Percentiles rank a stretch among this genome's conserved stretches.
Conservation (phyloP, 2,329 filamentous ascomycete genomes). For the Aspergillus tubingensis region DNA sequence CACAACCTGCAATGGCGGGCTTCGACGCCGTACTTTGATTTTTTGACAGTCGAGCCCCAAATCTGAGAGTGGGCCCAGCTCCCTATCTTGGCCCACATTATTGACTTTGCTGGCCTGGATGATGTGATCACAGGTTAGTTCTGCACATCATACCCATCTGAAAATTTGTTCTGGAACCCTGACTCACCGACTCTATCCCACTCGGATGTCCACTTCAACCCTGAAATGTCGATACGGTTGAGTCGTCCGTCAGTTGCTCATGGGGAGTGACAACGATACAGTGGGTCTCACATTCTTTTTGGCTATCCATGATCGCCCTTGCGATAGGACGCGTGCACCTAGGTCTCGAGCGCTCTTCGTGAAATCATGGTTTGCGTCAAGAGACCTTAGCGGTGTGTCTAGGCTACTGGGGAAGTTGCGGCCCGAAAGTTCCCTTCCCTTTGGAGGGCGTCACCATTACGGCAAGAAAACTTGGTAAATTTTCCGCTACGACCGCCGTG, state of each 20-base stretch:
- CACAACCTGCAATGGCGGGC: background rate
- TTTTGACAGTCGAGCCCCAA: conserved; percentile 1
- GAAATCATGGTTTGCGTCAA: conserved; percentile 26
- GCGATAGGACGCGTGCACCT: background rate
- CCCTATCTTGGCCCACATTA: conserved; percentile 20
- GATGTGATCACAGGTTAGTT: conserved; percentile 21
- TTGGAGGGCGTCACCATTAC: conserved; percentile 13
- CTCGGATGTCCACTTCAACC: background rate
- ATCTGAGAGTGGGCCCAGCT: conserved; percentile 1
- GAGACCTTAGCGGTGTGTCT: conserved; percentile 8
- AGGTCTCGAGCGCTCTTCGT: conserved; percentile 11
- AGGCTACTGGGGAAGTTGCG: conserved; percentile 8
- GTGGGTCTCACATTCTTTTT: background rate
- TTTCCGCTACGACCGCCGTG: too few species aligned
- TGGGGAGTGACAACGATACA: background rate
- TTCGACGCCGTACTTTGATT: background rate
- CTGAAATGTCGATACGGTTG: background rate
- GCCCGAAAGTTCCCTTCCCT: conserved; percentile 4
- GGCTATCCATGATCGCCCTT: background rate
- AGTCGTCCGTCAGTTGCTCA: background rate
- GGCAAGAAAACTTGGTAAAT: background rate
- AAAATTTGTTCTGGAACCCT: conserved; percentile 23
- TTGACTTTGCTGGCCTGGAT: conserved; percentile 20
- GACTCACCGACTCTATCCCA: conserved; percentile 22
- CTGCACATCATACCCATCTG: conserved; percentile 17